Percentiles rank a stretch among this genome's conserved stretches.
Conservation (phyloP, 352 stramenopile species). For the Phytophthora sojae region DNA sequence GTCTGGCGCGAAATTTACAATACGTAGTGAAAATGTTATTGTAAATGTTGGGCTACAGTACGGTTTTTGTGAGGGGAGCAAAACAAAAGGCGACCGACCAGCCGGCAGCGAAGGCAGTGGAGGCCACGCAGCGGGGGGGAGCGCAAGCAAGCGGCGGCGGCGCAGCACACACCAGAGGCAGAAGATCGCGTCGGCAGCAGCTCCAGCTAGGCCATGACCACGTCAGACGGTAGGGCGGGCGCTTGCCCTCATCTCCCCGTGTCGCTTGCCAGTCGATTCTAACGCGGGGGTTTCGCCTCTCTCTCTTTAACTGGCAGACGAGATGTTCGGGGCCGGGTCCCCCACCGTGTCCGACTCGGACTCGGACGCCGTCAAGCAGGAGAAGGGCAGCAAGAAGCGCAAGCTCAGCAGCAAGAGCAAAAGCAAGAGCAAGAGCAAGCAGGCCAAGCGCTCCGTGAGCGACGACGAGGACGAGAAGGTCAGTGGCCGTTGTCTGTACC, state of each 20-base stretch:
- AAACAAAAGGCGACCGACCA: not conserved
- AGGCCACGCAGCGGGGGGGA: not conserved
- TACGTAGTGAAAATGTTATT: too few relatives aligned
- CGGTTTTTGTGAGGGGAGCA: too few relatives aligned
- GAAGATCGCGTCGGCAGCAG: not conserved
- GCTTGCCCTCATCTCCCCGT: not conserved
- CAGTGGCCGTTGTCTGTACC: not conserved
- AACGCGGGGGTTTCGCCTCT: constrained; percentile 4
- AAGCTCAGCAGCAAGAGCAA: constrained; percentile 48
- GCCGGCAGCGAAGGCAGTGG: not conserved
- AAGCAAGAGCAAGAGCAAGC: constrained; percentile 52
- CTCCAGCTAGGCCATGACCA: constrained; percentile 9
- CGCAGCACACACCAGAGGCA: not conserved
- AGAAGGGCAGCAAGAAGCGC: constrained; percentile 68
- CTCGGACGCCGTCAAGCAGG: constrained; percentile 64
- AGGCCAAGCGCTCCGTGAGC: constrained; percentile 69
- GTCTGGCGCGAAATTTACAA: too few relatives aligned
- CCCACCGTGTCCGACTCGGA: constrained; percentile 89
- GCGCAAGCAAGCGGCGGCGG: not conserved
- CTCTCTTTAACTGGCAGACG: constrained; percentile 52
- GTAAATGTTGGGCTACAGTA: too few relatives aligned
- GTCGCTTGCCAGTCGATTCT: constrained; percentile 7
- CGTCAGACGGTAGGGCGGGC: constrained; percentile 31
- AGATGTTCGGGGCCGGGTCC: constrained; percentile 71
- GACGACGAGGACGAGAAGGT: constrained; percentile 80